Evolutionary conservation across 2,329 filamentous ascomycete genomes (phyloP).

Genomic region (Elsinoe ampelina): DNA sequence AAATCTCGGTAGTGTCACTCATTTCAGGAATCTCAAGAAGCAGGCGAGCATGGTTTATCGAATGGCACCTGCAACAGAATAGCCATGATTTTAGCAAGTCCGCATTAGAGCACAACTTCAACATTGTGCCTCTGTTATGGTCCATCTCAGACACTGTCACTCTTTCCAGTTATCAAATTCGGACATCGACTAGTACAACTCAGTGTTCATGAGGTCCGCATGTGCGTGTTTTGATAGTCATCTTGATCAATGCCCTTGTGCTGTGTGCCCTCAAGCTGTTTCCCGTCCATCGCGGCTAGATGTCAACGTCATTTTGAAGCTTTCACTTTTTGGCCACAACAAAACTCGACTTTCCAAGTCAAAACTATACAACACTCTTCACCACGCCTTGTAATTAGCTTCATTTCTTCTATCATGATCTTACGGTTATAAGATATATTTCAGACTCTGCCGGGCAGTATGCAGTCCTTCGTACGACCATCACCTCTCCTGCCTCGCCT

Average conservation of each 20-base stretch:
- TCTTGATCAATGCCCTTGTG: background rate
- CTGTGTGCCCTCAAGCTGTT: background rate
- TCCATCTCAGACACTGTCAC: background rate
- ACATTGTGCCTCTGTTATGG: background rate
- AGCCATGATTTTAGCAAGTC: background rate
- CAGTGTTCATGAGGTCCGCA: background rate
- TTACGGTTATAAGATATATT: background rate
- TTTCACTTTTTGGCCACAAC: background rate
- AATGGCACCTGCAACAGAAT: background rate
- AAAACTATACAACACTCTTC: background rate
- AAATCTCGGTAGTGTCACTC: background rate
- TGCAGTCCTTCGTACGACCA: background rate
- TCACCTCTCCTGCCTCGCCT: background rate
- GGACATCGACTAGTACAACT: too few species aligned
- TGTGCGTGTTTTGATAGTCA: background rate
- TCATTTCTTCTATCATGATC: background rate
- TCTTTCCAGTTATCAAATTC: background rate
- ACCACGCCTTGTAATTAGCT: background rate
- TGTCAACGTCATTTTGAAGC: conserved; percentile 11
- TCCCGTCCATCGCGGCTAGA: background rate
- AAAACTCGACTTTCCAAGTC: background rate
- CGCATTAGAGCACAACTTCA: background rate
- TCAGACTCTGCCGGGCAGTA: background rate
- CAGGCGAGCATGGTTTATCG: background rate
- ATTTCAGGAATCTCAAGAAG: background rate